phyloP scores from a whole-genome alignment of 305 asterid species.

The Fraxinus nigra region DNA sequence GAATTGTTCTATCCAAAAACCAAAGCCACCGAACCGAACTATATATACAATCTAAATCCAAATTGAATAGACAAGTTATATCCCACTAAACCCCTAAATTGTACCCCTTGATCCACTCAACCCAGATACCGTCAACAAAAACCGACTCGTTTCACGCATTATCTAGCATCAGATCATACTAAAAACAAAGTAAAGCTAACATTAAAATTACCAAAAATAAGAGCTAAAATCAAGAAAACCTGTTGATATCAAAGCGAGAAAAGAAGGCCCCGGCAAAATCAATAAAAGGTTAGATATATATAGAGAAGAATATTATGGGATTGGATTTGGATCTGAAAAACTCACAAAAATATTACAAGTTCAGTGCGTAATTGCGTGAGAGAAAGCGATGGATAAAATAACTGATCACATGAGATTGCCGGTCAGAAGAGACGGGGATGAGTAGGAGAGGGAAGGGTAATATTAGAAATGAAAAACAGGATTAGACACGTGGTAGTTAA shows the following conservation, averaged over 20 bases:
- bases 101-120: constrained; percentile 29
- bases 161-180: constrained; percentile 30
- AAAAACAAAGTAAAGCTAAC: constrained; percentile 8
- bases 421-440: constrained; percentile 57
- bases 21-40: constrained; percentile 3
- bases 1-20: background rate
- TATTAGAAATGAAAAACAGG: constrained; percentile 13
- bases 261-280: constrained; percentile 33
- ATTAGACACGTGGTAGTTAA: constrained; percentile 43
- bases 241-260: constrained; percentile 33
- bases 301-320: background rate
- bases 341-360: background rate
- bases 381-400: constrained; percentile 22
- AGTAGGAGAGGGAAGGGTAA: constrained; percentile 64
- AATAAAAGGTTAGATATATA: background rate
- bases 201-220: background rate
- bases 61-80: background rate
- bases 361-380: constrained; percentile 27
- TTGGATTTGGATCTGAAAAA: constrained; percentile 27
- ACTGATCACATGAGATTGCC: constrained; percentile 59
- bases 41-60: constrained; percentile 8
- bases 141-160: background rate
- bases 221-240: constrained; percentile 34
- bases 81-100: constrained; percentile 13
- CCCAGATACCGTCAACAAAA: constrained; percentile 21